Conservation (phyloP, 2,329 filamentous ascomycete species). For the Teratosphaeria nubilosa region DNA sequence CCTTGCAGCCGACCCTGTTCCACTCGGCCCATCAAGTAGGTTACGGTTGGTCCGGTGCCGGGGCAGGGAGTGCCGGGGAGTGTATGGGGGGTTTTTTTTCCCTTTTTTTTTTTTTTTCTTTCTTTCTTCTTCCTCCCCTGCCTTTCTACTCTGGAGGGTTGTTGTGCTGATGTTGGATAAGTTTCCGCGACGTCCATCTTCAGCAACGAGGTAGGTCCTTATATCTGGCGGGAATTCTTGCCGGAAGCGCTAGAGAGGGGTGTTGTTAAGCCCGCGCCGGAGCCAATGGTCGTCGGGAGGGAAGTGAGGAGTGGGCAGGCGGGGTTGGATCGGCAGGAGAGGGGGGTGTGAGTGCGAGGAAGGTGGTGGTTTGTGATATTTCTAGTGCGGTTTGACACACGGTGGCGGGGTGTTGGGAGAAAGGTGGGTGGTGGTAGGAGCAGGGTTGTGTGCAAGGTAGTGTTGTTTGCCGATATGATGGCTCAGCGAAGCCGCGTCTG, state of each 20-base stretch:
- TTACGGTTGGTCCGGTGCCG: constrained; percentile 15
- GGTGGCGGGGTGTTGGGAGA: too few relatives aligned
- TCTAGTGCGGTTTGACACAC: too few relatives aligned
- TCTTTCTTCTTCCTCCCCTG: too few relatives aligned
- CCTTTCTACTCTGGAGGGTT: too few relatives aligned
- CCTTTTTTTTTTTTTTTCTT: constrained; percentile 11
- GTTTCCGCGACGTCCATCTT: too few relatives aligned
- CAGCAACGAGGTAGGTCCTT: constrained; percentile 16
- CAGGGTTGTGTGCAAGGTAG: too few relatives aligned
- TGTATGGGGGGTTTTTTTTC: constrained; percentile 18
- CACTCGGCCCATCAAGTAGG: too few relatives aligned
- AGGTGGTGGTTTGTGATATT: constrained; percentile 26
- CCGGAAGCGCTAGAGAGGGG: constrained; percentile 19
- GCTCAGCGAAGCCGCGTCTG: too few relatives aligned
- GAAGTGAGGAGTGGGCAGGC: constrained; percentile 28
- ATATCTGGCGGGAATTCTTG: constrained; percentile 22
- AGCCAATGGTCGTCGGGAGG: constrained; percentile 27
- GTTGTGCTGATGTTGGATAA: too few relatives aligned
- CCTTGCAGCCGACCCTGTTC: too few relatives aligned
- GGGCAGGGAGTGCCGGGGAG: constrained; percentile 14
- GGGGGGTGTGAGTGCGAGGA: constrained; percentile 31
- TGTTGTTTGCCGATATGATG: too few relatives aligned
- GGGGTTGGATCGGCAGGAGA: constrained; percentile 27
- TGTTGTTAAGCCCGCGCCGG: constrained; percentile 22
- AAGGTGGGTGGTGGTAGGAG: too few relatives aligned